These are phyloP conservation scores for Fusarium ambrosium DNA, from an alignment of 2,329 filamentous ascomycete species.

Conservation along the genomic window DNA sequence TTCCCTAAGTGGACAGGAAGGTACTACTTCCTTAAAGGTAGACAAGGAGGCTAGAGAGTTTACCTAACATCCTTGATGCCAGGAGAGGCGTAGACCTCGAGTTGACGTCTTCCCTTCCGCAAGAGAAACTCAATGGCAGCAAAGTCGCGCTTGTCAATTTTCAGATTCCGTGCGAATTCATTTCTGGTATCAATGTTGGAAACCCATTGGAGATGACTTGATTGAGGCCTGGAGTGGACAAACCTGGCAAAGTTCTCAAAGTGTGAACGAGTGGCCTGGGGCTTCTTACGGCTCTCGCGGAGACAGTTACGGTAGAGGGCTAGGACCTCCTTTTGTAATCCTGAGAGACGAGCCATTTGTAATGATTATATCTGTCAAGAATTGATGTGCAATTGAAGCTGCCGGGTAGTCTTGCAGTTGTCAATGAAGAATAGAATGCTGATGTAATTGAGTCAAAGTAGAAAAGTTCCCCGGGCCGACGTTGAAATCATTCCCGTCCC, in stretches of 20 bases:
- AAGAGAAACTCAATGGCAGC: constrained; percentile 86
- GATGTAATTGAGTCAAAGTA: constrained; percentile 23
- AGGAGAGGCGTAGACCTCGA: constrained; percentile 84
- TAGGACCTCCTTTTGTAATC: constrained; percentile 91
- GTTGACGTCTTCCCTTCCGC: constrained; percentile 83
- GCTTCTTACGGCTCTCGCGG: constrained; percentile 84
- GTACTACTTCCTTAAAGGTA: not conserved
- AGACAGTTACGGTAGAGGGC: constrained; percentile 89
- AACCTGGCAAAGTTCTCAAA: constrained; percentile 76
- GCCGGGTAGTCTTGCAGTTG: not conserved
- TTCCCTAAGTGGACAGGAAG: not conserved
- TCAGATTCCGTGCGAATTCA: constrained; percentile 81
- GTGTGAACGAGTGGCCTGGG: constrained; percentile 70
- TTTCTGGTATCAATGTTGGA: constrained; percentile 59
- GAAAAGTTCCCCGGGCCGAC: constrained; percentile 11
- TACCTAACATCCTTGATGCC: constrained; percentile 80
- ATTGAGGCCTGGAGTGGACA: constrained; percentile 32
- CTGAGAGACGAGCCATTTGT: constrained; percentile 69
- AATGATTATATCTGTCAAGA: not conserved
- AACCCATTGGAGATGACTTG: not conserved
- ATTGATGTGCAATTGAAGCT: not conserved
- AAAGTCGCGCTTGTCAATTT: constrained; percentile 87
- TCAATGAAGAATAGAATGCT: constrained; percentile 5
- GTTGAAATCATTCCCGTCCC: constrained; percentile 2
- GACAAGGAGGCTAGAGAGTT: not conserved